Conservation (phyloP, 352 stramenopile species). For the Pythium vanterpoolii region DNA sequence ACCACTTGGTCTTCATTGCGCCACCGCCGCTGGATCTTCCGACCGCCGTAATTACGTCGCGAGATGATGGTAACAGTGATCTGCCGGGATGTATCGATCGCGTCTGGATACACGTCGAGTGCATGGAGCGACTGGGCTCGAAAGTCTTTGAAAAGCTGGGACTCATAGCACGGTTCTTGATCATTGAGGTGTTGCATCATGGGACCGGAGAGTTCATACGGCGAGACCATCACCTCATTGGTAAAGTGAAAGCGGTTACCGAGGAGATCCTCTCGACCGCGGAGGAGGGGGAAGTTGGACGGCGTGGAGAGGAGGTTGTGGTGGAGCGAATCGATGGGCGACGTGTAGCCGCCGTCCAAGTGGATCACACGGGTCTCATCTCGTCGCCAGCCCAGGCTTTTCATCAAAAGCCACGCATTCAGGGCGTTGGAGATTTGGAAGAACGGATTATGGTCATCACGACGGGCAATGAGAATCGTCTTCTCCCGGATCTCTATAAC, state of each 20-base stretch:
- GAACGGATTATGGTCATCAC: slow-evolving; percentile 37
- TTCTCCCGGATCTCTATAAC: slow-evolving; percentile 15
- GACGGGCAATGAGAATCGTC: slow-evolving; percentile 26
- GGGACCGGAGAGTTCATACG: slow-evolving; percentile 49
- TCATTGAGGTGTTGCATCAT: slow-evolving; percentile 77
- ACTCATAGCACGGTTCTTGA: slow-evolving; percentile 56
- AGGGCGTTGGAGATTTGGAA: slow-evolving; percentile 30
- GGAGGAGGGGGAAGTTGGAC: slow-evolving; percentile 11
- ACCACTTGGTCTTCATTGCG: slow-evolving; percentile 30
- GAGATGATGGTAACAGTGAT: slow-evolving; percentile 29
- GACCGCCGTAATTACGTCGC: slow-evolving; percentile 25
- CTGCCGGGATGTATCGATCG: not conserved
- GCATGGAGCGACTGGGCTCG: slow-evolving; percentile 20
- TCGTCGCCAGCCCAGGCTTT: slow-evolving; percentile 8
- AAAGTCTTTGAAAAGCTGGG: slow-evolving; percentile 50
- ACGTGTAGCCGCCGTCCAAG: slow-evolving; percentile 29
- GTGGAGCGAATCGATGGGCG: slow-evolving; percentile 24
- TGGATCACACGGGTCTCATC: slow-evolving; percentile 26
- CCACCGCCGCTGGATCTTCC: slow-evolving; percentile 25
- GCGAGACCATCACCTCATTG: slow-evolving; percentile 42
- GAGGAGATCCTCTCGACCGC: slow-evolving; percentile 22
- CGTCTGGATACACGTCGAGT: not conserved
- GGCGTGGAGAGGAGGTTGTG: slow-evolving; percentile 22
- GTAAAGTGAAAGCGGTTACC: slow-evolving; percentile 30
- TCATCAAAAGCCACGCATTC: slow-evolving; percentile 29